phyloP scores from a whole-genome alignment of 192 early-diverging fungal species.

The Coemansia sp. region DNA sequence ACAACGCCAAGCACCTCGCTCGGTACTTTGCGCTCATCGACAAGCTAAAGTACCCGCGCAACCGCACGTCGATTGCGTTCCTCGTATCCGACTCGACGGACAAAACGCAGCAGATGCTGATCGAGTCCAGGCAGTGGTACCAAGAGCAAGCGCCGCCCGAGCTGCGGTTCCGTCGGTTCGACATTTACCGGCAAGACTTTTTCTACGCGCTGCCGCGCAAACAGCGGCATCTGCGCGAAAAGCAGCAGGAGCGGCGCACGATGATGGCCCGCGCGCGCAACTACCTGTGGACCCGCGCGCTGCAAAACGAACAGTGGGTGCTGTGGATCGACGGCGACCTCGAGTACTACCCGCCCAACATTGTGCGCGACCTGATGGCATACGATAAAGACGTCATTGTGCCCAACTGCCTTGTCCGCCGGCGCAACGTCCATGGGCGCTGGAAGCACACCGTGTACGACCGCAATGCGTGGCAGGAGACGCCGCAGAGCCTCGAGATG shows the following conservation, averaged over 20 bases:
- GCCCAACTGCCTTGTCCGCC: conserved; percentile 57
- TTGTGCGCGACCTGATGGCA: conserved; percentile 60
- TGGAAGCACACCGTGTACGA: conserved; percentile 62
- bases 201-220: conserved; percentile 48
- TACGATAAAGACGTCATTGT: conserved; percentile 68
- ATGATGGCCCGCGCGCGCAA: conserved; percentile 66
- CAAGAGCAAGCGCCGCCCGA: conserved; percentile 42
- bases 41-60: conserved; percentile 58
- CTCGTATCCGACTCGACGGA: conserved; percentile 64
- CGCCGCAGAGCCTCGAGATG: conserved; percentile 52
- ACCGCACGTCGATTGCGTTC: conserved; percentile 65
- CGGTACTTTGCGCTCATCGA: conserved; percentile 61
- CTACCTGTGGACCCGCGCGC: conserved; percentile 56
- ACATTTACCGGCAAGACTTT: conserved; percentile 62
- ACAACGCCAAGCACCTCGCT: conserved; percentile 57
- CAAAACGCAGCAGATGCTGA: conserved; percentile 55
- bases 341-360: conserved; percentile 60
- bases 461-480: conserved; percentile 70
- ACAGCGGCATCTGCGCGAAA: conserved; percentile 58
- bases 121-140: conserved; percentile 43
- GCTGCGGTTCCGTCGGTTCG: conserved; percentile 57
- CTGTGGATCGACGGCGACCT: conserved; percentile 75
- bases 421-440: conserved; percentile 36
- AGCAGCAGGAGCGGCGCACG: conserved; percentile 58
- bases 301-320: conserved; percentile 66